Evolutionary conservation across 2,329 filamentous ascomycete species (phyloP).

Genomic region (Alternaria incomplexa): DNA sequence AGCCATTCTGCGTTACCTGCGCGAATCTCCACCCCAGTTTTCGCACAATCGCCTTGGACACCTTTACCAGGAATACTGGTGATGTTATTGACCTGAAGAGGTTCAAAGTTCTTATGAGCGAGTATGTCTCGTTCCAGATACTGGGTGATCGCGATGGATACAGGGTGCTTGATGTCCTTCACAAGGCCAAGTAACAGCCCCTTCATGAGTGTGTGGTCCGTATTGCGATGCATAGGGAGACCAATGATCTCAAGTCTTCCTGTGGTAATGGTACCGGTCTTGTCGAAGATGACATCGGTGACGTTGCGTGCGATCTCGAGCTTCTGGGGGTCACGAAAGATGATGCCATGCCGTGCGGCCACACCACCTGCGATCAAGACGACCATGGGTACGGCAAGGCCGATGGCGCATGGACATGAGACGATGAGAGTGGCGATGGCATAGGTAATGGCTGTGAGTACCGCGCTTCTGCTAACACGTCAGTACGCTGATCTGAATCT

Average conservation of each 20-base stretch:
- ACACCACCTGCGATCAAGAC: slow-evolving; percentile 73
- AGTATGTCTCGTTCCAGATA: slow-evolving; percentile 11
- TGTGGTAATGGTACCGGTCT: slow-evolving; percentile 76
- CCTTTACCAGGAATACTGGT: slow-evolving; percentile 53
- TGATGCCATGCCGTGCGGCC: slow-evolving; percentile 67
- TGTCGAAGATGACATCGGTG: slow-evolving; percentile 77
- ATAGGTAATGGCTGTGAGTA: slow-evolving; percentile 70
- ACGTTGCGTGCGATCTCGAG: slow-evolving; percentile 68
- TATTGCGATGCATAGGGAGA: slow-evolving; percentile 21
- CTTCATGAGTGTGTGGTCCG: slow-evolving; percentile 15
- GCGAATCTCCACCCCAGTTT: slow-evolving; percentile 36
- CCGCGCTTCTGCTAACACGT: slow-evolving; percentile 48
- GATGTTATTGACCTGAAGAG: slow-evolving; percentile 27
- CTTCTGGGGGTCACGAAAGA: slow-evolving; percentile 70
- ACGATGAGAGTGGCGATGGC: slow-evolving; percentile 75
- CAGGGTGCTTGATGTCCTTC: slow-evolving; percentile 57
- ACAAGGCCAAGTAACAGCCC: slow-evolving; percentile 50
- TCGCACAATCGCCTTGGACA: slow-evolving; percentile 48
- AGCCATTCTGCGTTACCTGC: slow-evolving; percentile 60
- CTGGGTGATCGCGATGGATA: slow-evolving; percentile 55
- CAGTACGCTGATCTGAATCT: background rate
- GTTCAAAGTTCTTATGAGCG: slow-evolving; percentile 8
- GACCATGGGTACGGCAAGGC: slow-evolving; percentile 79
- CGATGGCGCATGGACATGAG: slow-evolving; percentile 80
- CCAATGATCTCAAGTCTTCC: slow-evolving; percentile 56